Evolutionary conservation across 306 rosid species (phyloP), one percentile per base, ranked within the genome.

Genomic region (Heteromeles arbutifolia): DNA sequence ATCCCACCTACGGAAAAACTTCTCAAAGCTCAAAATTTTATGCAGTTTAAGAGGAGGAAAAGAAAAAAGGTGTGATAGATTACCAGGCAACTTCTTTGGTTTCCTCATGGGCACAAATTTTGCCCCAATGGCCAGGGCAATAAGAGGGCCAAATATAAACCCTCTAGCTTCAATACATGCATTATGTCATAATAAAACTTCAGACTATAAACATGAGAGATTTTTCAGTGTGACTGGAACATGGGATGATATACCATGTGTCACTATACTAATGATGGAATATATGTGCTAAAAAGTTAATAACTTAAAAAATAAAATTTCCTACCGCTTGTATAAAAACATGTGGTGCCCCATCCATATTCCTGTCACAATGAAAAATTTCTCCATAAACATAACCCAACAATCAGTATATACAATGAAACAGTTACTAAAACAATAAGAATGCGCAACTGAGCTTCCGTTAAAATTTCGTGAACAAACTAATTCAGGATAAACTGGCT

Each of bases 91-190:
- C 83, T 96, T 96, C 15, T 89, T 89, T 69, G 99, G 99, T 78
- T 96, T 96, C 79, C 99, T 92, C 93, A 96, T 82, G 44, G 99
- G 99, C n/a, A 96, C 97, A 77, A 96, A 96, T 77, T 96, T 96
- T 63, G 96, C 99, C 22, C 99, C 98, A 48, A 96, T 86, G 19
- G 99, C 99, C 88, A 96, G 83, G 7, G 99, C 99, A 75, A 96
- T 92, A 48, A 98, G 97, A 44, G 99, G 99, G 44, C 99, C 99
- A 89, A 96, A 96, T 76, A 96, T 96, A 78, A 96, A 96, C 15
- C 99, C 99, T 70, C 99, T 92, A 53, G 99, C 99, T 87, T 96
- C 99, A 62, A 96, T 50, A 17, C 99, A 98, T 96, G 78, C 78
- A 69, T 74, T 73, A 43, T 18, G 81, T 29, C 32, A 78, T 41